These are phyloP conservation scores for Thecaphora thlaspeos DNA, from an alignment of 1,284 basidiomycete genomes.

Conservation along the genomic window DNA sequence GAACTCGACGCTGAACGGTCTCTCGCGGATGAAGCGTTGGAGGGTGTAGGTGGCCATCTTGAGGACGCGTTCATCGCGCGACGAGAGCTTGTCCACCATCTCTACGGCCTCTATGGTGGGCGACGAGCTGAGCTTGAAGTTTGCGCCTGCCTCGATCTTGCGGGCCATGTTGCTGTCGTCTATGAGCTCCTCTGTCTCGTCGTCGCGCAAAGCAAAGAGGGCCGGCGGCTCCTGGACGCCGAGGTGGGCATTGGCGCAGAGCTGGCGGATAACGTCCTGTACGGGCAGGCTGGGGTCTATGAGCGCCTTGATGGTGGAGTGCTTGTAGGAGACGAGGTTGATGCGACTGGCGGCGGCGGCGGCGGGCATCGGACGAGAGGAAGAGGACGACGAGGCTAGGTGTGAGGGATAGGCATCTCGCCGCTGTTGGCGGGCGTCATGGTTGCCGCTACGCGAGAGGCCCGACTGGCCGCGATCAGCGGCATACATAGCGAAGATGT, in stretches of 20 bases:
- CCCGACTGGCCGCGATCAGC: not conserved
- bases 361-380: no score
- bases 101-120: slow-evolving; percentile 78
- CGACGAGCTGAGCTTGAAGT: slow-evolving; percentile 68
- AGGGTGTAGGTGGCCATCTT: slow-evolving; percentile 74
- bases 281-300: slow-evolving; percentile 45
- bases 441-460: not conserved
- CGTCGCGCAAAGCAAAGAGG: slow-evolving; percentile 78
- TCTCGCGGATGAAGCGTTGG: slow-evolving; percentile 84
- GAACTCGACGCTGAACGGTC: slow-evolving; percentile 83
- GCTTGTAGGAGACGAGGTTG: slow-evolving; percentile 47
- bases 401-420: no score
- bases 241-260: slow-evolving; percentile 63
- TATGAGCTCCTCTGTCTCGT: slow-evolving; percentile 79
- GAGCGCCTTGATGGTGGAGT: slow-evolving; percentile 46
- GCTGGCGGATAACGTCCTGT: slow-evolving; percentile 53
- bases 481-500: not conserved
- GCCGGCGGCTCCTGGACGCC: slow-evolving; percentile 78
- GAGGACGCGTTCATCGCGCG: slow-evolving; percentile 66
- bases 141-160: slow-evolving; percentile 48
- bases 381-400: no score
- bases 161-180: slow-evolving; percentile 65
- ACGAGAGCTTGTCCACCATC: slow-evolving; percentile 70
- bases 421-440: not conserved
- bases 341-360: slow-evolving; percentile 19